Evolutionary conservation across 23 red algal species (phyloP).

Genomic region (Chondrus crispus): DNA sequence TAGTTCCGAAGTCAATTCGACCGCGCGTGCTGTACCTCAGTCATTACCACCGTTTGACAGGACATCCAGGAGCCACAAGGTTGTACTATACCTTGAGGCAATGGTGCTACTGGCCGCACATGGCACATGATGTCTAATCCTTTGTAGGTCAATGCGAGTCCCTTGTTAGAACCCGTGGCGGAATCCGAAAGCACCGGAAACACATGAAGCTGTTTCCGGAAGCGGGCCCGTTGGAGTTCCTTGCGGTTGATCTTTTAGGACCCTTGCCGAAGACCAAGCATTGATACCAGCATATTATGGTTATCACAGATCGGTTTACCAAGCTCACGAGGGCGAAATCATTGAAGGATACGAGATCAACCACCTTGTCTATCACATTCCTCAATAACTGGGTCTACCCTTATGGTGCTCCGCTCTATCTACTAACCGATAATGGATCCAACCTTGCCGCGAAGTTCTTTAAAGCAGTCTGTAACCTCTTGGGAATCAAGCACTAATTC

Average conservation of each 20-base stretch:
- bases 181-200: not conserved
- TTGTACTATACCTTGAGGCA: not conserved
- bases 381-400: not conserved
- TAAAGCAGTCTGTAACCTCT: not conserved
- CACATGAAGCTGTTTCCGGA: not conserved
- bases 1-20: not conserved
- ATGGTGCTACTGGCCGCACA: not conserved
- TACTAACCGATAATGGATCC: slow-evolving; percentile 1
- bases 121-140: slow-evolving; percentile 5
- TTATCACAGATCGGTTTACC: not conserved
- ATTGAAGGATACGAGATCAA: not conserved
- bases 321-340: not conserved
- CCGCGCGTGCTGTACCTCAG: not conserved
- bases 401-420: not conserved
- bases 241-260: not conserved
- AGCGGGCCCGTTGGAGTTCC: not conserved
- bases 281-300: not conserved
- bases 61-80: not conserved
- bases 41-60: not conserved
- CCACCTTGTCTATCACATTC: not conserved
- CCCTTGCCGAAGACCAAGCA: not conserved
- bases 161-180: no score
- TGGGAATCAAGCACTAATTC: slow-evolving; percentile 6
- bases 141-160: slow-evolving; percentile 1
- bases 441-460: slow-evolving; percentile 7